Evolutionary conservation across 2,329 filamentous ascomycete species (phyloP).

Genomic region (Xylariaceae sp.): DNA sequence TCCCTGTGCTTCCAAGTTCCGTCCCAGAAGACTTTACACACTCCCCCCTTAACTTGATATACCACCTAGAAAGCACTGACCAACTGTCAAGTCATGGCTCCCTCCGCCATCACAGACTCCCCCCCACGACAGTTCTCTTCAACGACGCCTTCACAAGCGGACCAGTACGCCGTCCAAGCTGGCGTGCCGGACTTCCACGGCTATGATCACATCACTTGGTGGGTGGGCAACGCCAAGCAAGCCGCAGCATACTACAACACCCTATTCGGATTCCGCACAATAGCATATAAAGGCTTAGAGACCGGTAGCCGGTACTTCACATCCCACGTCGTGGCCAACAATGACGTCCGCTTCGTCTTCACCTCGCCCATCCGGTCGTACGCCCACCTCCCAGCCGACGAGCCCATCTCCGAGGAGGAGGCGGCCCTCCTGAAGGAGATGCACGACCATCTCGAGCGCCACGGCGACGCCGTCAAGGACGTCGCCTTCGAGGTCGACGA

Average conservation of each 20-base stretch:
- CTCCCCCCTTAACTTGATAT: neutral
- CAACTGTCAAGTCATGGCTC: constrained; percentile 45
- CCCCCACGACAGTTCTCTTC: constrained; percentile 39
- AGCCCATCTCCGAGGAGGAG: constrained; percentile 59
- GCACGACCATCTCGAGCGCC: constrained; percentile 74
- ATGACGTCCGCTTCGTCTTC: constrained; percentile 73
- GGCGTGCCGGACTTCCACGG: constrained; percentile 61
- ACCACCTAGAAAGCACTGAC: neutral
- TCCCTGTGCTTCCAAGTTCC: constrained; percentile 1
- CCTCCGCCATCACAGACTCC: constrained; percentile 51
- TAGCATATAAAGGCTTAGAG: constrained; percentile 85
- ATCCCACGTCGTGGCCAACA: constrained; percentile 78
- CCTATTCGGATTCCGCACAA: constrained; percentile 75
- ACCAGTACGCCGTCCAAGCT: constrained; percentile 49
- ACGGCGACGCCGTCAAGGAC: constrained; percentile 92
- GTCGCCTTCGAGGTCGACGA: constrained; percentile 93
- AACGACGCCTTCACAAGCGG: constrained; percentile 38
- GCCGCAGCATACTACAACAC: constrained; percentile 83
- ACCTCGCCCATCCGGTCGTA: constrained; percentile 70
- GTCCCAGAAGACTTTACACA: neutral
- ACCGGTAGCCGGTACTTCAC: constrained; percentile 77
- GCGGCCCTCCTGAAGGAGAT: constrained; percentile 64
- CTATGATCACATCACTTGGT: constrained; percentile 94
- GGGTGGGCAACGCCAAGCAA: constrained; percentile 95
- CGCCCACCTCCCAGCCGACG: constrained; percentile 48